Evolutionary conservation across 352 stramenopile genomes (phyloP).

Genomic region (Phytophthora kernoviae): DNA sequence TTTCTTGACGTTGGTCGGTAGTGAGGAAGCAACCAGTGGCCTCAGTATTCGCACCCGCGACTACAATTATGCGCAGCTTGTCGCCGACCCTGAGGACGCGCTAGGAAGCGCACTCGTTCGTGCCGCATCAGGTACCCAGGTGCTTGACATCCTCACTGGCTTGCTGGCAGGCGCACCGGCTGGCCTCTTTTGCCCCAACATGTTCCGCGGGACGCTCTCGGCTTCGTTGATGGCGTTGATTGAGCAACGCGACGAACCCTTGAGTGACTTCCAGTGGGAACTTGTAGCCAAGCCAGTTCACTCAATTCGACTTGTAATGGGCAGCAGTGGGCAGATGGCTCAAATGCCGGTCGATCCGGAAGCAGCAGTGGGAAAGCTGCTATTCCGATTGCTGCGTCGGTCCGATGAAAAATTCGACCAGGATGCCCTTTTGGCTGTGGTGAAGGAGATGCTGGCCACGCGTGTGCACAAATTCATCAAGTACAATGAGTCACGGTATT

Average conservation of each 20-base stretch:
- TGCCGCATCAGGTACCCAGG: slow-evolving; percentile 59
- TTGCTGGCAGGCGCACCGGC: slow-evolving; percentile 56
- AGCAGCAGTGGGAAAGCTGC: slow-evolving; percentile 54
- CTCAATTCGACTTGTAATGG: slow-evolving; percentile 56
- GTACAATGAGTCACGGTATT: slow-evolving; percentile 48
- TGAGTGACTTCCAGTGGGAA: slow-evolving; percentile 59
- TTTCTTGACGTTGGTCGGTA: slow-evolving; percentile 61
- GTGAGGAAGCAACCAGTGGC: slow-evolving; percentile 38
- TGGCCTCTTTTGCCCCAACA: slow-evolving; percentile 67
- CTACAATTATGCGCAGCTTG: slow-evolving; percentile 73
- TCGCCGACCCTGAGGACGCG: slow-evolving; percentile 52
- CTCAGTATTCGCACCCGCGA: slow-evolving; percentile 48
- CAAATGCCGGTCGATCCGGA: slow-evolving; percentile 45
- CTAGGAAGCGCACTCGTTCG: slow-evolving; percentile 50
- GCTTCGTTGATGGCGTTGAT: slow-evolving; percentile 57
- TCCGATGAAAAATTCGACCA: slow-evolving; percentile 13
- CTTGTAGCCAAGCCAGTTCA: slow-evolving; percentile 57
- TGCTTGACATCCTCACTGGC: slow-evolving; percentile 70
- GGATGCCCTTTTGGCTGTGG: slow-evolving; percentile 26
- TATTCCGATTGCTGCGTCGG: slow-evolving; percentile 57
- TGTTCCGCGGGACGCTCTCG: slow-evolving; percentile 66
- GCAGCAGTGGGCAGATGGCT: slow-evolving; percentile 6
- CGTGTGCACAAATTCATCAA: slow-evolving; percentile 62
- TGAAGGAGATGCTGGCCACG: slow-evolving; percentile 59
- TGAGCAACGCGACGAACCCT: slow-evolving; percentile 19